Evolutionary conservation across 352 stramenopile species (phyloP).

Genomic region (Pythium plurisporium): DNA sequence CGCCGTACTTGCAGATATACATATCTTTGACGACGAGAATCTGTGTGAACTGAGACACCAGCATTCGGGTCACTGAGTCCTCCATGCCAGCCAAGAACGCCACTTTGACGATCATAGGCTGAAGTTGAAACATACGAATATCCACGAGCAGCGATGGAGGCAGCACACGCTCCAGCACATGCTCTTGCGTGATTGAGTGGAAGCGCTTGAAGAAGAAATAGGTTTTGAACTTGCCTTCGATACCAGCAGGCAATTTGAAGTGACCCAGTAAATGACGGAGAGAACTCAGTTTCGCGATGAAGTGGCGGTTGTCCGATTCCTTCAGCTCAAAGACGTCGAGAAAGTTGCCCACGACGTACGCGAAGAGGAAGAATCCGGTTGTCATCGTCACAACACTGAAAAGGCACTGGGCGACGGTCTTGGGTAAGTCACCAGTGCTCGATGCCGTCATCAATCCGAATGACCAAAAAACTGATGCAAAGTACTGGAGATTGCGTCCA

Average conservation of each 20-base stretch:
- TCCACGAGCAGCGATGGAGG: conserved; percentile 63
- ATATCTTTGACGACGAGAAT: conserved; percentile 53
- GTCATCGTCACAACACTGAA: conserved; percentile 61
- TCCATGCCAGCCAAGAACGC: conserved; percentile 55
- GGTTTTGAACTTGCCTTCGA: conserved; percentile 50
- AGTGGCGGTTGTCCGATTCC: conserved; percentile 61
- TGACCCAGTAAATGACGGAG: conserved; percentile 49
- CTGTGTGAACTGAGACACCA: conserved; percentile 67
- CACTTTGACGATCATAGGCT: conserved; percentile 69
- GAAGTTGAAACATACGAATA: conserved; percentile 62
- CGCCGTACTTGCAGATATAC: conserved; percentile 58
- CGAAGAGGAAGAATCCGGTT: conserved; percentile 63
- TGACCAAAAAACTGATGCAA: conserved; percentile 59
- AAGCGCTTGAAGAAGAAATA: conserved; percentile 74
- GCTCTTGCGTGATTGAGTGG: conserved; percentile 71
- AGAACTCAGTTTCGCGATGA: conserved; percentile 47
- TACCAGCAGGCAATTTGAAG: conserved; percentile 38
- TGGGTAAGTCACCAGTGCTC: conserved; percentile 41
- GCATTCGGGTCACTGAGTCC: conserved; percentile 55
- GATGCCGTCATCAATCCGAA: conserved; percentile 64
- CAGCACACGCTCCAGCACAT: conserved; percentile 53
- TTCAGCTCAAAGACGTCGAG: conserved; percentile 61
- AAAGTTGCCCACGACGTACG: conserved; percentile 73
- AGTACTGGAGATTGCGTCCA: conserved; percentile 40
- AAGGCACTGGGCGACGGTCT: conserved; percentile 42